Evolutionary conservation across 495 filamentous ascomycete genomes (phyloP), one percentile per base, ranked within the genome.

Genomic region (Lasiosphaeria hispida): DNA sequence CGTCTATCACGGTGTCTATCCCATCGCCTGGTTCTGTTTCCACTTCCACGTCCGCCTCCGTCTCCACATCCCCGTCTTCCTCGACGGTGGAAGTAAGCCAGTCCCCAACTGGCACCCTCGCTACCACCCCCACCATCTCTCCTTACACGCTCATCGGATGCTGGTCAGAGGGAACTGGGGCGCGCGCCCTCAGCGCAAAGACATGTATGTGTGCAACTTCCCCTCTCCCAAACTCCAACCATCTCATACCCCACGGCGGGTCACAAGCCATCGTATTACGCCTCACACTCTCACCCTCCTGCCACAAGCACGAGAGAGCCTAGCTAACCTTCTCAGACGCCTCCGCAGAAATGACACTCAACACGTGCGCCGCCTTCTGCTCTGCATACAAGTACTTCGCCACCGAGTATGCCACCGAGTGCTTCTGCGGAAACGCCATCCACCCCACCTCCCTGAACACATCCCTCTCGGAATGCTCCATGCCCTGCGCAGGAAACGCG

Each of bases 351-450:
- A 80, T 80, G 78, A 80, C 76, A 1, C 57, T 80, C 15, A 75
- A 80, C 60, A 52, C 40, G 15, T 82, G 78, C 66, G 75, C 71
- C 48, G 52, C 60, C 17, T 76, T 70, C 55, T 82, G 79, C 66
- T 57, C 61, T 2, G 75, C 65, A 0, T 79, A 68, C 65, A 64
- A 65, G 33, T 80, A 74, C 61, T 79, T 75, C 58, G 78, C 72
- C 3, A 69, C 72, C 4, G 76, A 82, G 58, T 80, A 77, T 64
- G 69, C 68, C 2, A 48, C 72, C 48, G 73, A 81, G 54, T 80
- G 77, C 59, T 83, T 73, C 60, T 83, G 78, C 63, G 78, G 72
- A 23, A 60, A 70, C 49, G 39, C 48, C 11, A 70, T 78, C 2
- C 65, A 68, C 59, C 36, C 65, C 1, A 65, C 63, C 8, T 69